Conservation (phyloP, 164 flowering plant genomes). For the Akebia trifoliata region DNA sequence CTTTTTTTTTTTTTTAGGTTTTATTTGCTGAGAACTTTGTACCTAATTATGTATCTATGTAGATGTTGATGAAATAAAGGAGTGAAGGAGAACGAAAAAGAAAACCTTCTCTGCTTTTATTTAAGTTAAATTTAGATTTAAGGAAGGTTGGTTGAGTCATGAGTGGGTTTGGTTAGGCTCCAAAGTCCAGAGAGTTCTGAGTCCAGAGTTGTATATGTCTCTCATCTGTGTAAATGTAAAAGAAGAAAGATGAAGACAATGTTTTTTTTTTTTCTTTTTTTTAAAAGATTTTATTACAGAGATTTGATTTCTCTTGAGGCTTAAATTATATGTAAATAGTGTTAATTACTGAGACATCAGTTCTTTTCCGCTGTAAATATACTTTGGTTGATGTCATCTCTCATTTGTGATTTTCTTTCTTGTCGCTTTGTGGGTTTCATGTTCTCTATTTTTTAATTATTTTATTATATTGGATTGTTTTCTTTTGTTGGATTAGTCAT, state of each 20-base stretch:
- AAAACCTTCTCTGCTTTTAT: slow-evolving; percentile 5
- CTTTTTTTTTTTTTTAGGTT: not conserved
- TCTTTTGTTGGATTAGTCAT: too few relatives aligned
- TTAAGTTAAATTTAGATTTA: not conserved
- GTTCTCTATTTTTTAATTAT: too few relatives aligned
- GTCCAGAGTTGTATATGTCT: not conserved
- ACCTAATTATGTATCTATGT: slow-evolving; percentile 2
- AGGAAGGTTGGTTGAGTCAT: not conserved
- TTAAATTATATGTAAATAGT: too few relatives aligned
- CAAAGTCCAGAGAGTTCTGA: not conserved
- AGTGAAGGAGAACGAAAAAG: slow-evolving; percentile 2
- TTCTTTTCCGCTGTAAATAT: not conserved
- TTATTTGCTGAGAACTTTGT: not conserved
- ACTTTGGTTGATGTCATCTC: not conserved
- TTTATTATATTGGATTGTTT: too few relatives aligned
- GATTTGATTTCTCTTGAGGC: too few relatives aligned
- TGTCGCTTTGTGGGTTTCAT: too few relatives aligned
- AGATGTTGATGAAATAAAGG: slow-evolving; percentile 1
- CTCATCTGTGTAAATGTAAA: too few relatives aligned
- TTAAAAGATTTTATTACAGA: too few relatives aligned
- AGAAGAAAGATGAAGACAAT: too few relatives aligned
- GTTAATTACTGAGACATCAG: too few relatives aligned
- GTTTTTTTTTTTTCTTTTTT: too few relatives aligned
- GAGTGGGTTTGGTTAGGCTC: not conserved
- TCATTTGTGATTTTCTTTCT: too few relatives aligned